These are phyloP conservation scores for Nannochloropsis granulata DNA, from an alignment of 108 stramenopile genomes.

Conservation along the genomic window DNA sequence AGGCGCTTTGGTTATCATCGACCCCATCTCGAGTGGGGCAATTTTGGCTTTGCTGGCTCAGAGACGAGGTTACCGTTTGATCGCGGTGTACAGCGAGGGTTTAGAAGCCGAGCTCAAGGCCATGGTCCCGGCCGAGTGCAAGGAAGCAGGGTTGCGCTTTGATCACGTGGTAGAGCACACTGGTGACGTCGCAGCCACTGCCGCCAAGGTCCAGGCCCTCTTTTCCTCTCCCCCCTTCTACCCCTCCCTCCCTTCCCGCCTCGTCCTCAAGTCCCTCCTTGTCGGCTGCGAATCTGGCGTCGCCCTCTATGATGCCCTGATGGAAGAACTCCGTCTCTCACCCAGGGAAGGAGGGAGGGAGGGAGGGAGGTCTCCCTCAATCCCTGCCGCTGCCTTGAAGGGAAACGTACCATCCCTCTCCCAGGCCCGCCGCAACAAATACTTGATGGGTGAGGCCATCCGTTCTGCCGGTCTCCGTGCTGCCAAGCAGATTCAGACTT, in stretches of 20 bases:
- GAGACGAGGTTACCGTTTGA: constrained; percentile 17
- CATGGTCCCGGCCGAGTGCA: background rate
- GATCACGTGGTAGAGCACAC: background rate
- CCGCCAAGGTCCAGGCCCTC: background rate
- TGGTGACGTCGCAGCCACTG: background rate
- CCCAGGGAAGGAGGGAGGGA: constrained; percentile 2
- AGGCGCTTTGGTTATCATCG: constrained; percentile 55
- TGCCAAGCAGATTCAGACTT: background rate
- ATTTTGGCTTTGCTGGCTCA: constrained; percentile 24
- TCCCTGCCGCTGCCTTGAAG: background rate
- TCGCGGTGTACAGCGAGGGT: constrained; percentile 28
- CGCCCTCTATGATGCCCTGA: constrained; percentile 10
- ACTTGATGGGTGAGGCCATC: constrained; percentile 71
- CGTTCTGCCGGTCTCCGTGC: constrained; percentile 33
- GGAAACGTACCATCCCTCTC: constrained; percentile 56
- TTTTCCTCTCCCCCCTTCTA: background rate
- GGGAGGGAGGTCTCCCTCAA: background rate
- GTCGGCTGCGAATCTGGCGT: constrained; percentile 30
- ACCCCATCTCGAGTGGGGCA: constrained; percentile 77
- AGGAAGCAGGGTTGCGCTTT: background rate
- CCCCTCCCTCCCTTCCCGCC: background rate
- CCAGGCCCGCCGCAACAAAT: constrained; percentile 72
- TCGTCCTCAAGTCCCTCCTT: constrained; percentile 1
- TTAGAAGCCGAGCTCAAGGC: background rate
- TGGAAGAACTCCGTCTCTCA: constrained; percentile 35